phyloP scores from a whole-genome alignment of 176 grass and related monocot species.

The Aegilops longissima region DNA sequence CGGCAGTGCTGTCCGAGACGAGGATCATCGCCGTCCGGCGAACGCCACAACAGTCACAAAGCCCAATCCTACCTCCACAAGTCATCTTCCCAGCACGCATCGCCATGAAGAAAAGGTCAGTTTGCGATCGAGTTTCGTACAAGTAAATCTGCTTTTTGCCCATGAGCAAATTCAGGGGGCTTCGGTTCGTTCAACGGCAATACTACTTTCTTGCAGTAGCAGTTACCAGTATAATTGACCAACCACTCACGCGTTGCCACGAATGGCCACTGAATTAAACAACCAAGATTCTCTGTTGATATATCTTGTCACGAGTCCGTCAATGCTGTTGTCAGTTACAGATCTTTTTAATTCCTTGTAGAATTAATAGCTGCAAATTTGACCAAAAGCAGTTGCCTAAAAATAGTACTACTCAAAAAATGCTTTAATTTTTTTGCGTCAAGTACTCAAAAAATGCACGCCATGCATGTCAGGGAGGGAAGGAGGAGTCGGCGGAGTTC shows the following conservation, averaged over 20 bases:
- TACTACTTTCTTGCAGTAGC: background rate
- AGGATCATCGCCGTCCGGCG: background rate
- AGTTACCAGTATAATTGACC: background rate
- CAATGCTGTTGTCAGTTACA: background rate
- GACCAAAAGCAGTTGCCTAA: background rate
- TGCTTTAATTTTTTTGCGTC: too few species aligned
- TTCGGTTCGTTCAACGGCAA: background rate
- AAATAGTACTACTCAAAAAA: background rate
- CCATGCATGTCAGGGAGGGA: background rate
- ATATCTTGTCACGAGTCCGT: background rate
- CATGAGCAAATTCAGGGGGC: background rate
- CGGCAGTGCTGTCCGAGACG: background rate
- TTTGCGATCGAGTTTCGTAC: background rate
- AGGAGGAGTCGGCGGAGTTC: background rate
- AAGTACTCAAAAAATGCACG: background rate
- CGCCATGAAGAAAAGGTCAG: conserved; percentile 7
- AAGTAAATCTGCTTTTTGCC: background rate
- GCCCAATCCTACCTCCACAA: background rate
- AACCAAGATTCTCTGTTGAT: background rate
- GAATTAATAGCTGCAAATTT: background rate
- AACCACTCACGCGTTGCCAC: background rate
- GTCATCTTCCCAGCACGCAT: background rate
- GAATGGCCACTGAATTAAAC: background rate
- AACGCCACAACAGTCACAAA: background rate
- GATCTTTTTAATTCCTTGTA: background rate